These are phyloP conservation scores for Spiromastix sp. DNA, from an alignment of 2,329 filamentous ascomycete species.

Conservation along the genomic window DNA sequence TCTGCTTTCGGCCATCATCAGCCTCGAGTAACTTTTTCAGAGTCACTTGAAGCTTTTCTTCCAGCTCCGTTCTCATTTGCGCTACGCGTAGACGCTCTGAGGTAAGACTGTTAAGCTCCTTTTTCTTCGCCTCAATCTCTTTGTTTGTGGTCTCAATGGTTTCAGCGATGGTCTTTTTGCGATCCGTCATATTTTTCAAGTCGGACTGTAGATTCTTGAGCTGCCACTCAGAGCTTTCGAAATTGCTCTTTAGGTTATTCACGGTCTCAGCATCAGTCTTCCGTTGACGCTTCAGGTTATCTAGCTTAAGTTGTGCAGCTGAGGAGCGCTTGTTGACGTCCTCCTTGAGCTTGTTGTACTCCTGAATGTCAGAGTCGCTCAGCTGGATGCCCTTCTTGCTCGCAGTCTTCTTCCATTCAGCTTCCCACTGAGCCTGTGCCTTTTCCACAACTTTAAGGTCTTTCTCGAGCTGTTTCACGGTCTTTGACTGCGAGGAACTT, in stretches of 20 bases:
- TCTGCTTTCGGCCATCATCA: conserved; percentile 75
- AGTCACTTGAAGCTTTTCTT: conserved; percentile 81
- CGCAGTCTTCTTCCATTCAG: conserved; percentile 73
- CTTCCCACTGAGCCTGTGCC: conserved; percentile 78
- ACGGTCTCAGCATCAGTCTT: conserved; percentile 89
- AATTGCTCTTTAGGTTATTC: conserved; percentile 77
- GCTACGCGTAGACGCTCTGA: conserved; percentile 74
- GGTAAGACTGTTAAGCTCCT: conserved; percentile 73
- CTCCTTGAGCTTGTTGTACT: conserved; percentile 75
- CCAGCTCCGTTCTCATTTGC: conserved; percentile 74
- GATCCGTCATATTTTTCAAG: conserved; percentile 56
- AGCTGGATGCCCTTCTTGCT: conserved; percentile 80
- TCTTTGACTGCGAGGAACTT: conserved; percentile 57
- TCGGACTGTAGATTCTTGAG: conserved; percentile 66
- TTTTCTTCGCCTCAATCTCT: conserved; percentile 82
- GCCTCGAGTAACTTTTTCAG: conserved; percentile 73
- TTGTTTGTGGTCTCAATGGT: conserved; percentile 57
- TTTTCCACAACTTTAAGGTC: conserved; percentile 79
- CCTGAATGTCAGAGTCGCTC: conserved; percentile 74
- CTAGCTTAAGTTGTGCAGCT: conserved; percentile 68
- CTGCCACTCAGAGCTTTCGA: conserved; percentile 66
- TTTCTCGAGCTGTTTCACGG: conserved; percentile 65
- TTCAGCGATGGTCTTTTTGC: conserved; percentile 52
- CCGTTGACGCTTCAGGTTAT: conserved; percentile 76
- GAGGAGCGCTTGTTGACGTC: conserved; percentile 78